Evolutionary conservation across 2,329 filamentous ascomycete species (phyloP).

Genomic region (Eutypella sp.): DNA sequence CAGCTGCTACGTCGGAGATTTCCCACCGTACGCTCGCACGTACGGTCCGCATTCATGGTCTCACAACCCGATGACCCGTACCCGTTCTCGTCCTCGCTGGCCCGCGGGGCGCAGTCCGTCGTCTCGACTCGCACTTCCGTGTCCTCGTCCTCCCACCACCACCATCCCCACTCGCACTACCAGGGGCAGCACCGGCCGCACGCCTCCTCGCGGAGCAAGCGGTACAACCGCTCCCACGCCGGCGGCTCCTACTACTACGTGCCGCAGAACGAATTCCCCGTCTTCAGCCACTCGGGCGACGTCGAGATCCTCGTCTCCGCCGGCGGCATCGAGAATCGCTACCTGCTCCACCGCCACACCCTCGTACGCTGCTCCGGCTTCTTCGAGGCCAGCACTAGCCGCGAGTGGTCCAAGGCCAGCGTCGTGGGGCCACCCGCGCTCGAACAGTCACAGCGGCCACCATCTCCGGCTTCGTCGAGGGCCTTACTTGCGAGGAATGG

Average conservation of each 20-base stretch:
- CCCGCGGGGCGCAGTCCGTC: slow-evolving; percentile 58
- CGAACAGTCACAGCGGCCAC: too few species aligned
- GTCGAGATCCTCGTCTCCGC: slow-evolving; percentile 75
- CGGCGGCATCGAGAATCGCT: slow-evolving; percentile 70
- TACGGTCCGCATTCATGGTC: slow-evolving; percentile 46
- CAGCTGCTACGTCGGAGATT: too few species aligned
- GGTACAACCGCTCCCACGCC: slow-evolving; percentile 76
- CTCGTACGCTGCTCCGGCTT: slow-evolving; percentile 88
- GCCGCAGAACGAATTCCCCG: slow-evolving; percentile 84
- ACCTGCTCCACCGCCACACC: slow-evolving; percentile 82
- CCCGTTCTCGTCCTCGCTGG: slow-evolving; percentile 47
- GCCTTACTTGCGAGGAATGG: slow-evolving; percentile 53
- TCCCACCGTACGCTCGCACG: background rate
- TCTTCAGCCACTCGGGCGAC: slow-evolving; percentile 86
- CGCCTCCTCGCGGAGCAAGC: slow-evolving; percentile 51
- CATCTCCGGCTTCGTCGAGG: too few species aligned
- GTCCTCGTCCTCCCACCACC: too few species aligned
- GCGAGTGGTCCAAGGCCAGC: slow-evolving; percentile 63
- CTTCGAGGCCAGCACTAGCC: slow-evolving; percentile 80
- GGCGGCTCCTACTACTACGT: slow-evolving; percentile 63
- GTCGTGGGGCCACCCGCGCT: slow-evolving; percentile 27
- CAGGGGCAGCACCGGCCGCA: too few species aligned
- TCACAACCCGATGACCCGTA: slow-evolving; percentile 54
- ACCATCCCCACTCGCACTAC: too few species aligned
- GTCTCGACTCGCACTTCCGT: slow-evolving; percentile 58